Evolutionary conservation across 2,329 filamentous ascomycete genomes (phyloP).

Genomic region (Neopestalotiopsis clavispora): DNA sequence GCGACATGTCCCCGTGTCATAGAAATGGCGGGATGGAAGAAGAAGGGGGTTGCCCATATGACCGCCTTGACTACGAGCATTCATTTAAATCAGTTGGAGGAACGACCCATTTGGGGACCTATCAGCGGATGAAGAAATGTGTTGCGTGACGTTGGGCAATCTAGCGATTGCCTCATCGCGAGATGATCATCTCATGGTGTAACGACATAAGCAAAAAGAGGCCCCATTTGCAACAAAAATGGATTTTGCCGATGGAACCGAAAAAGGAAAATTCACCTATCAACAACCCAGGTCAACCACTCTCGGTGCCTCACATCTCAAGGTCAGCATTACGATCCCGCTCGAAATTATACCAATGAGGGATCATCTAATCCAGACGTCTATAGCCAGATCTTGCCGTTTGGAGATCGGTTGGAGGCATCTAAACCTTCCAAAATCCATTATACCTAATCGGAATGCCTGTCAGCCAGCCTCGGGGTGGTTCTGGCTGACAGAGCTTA

Average conservation of each 20-base stretch:
- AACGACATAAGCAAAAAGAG: constrained; percentile 1
- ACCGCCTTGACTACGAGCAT: background rate
- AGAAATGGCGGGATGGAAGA: background rate
- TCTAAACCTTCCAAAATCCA: background rate
- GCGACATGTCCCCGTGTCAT: background rate
- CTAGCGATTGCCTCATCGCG: constrained; percentile 9
- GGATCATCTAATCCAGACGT: background rate
- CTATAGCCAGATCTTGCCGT: background rate
- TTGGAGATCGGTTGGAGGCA: background rate
- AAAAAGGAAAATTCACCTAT: background rate
- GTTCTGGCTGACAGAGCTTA: background rate
- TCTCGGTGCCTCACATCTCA: background rate
- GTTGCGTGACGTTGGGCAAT: background rate
- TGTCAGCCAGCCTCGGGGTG: constrained; percentile 9
- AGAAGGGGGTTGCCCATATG: background rate
- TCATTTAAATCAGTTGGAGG: background rate
- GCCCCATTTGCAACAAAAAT: background rate
- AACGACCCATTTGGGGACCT: background rate
- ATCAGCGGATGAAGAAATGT: background rate
- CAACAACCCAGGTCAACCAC: background rate
- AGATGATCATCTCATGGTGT: constrained; percentile 13
- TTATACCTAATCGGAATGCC: background rate
- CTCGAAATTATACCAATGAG: background rate
- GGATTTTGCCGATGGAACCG: background rate
- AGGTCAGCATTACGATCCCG: background rate